Conservation (phyloP, 164 flowering plant genomes). For the Euptelea pleiosperma region DNA sequence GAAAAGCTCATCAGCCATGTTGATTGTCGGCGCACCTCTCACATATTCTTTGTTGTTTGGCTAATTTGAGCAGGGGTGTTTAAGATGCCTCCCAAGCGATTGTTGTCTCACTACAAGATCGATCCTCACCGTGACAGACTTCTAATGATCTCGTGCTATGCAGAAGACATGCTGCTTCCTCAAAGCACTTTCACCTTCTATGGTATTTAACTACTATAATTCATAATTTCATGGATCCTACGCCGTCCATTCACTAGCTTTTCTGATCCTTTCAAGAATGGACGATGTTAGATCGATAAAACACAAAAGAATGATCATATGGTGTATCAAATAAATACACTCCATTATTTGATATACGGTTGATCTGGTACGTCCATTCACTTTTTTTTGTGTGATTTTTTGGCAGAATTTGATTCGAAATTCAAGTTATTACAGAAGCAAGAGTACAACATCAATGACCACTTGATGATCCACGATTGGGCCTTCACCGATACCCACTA, state of each 20-base stretch:
- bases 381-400: neutral
- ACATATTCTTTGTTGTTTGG: neutral
- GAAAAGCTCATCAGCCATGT: neutral
- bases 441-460: constrained; percentile 69
- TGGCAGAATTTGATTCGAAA: constrained; percentile 65
- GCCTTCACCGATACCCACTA: constrained; percentile 87
- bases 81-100: constrained; percentile 82
- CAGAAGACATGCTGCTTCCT: constrained; percentile 92
- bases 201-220: no score
- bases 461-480: constrained; percentile 96
- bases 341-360: no score
- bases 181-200: constrained; percentile 72
- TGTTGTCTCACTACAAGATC: constrained; percentile 82
- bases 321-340: no score
- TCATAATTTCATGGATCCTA: no score
- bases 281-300: no score
- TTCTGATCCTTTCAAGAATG: no score
- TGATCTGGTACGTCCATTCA: no score
- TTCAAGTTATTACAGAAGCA: constrained; percentile 59
- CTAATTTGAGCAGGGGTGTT: constrained; percentile 53
- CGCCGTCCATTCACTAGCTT: no score
- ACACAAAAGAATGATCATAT: no score
- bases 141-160: constrained; percentile 66
- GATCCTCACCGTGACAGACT: constrained; percentile 58
- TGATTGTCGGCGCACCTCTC: neutral